Evolutionary conservation across 2,329 filamentous ascomycete species (phyloP), one percentile per base, ranked within the genome.

Genomic region (Nigrograna mackinnonii): DNA sequence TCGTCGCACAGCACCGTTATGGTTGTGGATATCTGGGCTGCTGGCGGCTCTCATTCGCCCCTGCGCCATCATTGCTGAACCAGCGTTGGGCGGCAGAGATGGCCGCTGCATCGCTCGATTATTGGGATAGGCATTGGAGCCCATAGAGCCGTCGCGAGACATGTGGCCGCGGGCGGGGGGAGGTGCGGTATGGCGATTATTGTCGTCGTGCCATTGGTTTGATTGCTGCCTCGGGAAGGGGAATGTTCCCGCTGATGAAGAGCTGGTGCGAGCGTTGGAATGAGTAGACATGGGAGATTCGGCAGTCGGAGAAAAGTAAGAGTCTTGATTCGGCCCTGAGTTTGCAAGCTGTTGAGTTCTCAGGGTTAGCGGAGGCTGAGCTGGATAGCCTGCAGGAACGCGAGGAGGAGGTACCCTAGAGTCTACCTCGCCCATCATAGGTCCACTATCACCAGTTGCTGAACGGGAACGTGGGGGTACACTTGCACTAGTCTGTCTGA

Each of bases 271-370:
- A 18, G 86, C 86, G 41, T 54, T 65, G 2, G 64, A 67, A 42
- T 55, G 51, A 3, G 55, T 57, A 12, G 86, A 89, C 32, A 84
- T 83, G 7, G 89, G 88, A 0, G 88, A 90, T 41, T 96, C 91
- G 22, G 79, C 80, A 2, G 86, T 80, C 0, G 94, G 94, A 0
- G 92, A 97, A 69, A 99, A 99, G 70, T 96, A 97, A 3, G 91
- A 96, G 44, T 91, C 89, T 43, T 90, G 95, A 44, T 88, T 88
- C 39, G 50, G 57, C 7, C 22, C 42, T n/a, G 77, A 81, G 24
- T 74, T 76, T 1, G 89, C 86, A 12, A 78, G 62, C 53, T 81
- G 74, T 56, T 82, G 78, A 14, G 77, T 79, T 58, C 92, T 87
- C 19, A 96, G 70, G 47, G 83, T 90, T 33, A 96, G 78, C 30